Evolutionary conservation across 176 grass and related monocot genomes (phyloP).

Genomic region (Triticum urartu): DNA sequence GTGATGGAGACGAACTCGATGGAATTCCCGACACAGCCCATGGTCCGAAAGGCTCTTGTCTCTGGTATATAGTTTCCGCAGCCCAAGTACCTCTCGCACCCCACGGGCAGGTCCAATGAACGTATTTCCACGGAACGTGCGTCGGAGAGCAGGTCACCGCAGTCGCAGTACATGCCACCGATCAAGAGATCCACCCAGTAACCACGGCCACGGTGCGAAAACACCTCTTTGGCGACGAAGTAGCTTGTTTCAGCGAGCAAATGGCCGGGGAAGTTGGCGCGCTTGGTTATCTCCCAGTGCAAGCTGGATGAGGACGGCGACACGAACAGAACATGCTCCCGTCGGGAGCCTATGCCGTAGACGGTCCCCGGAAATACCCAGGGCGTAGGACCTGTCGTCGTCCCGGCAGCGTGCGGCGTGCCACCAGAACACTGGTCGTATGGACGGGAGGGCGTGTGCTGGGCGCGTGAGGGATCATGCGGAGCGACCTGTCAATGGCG

Average conservation of each 20-base stretch:
- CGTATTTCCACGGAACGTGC: background rate
- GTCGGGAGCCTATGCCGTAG: background rate
- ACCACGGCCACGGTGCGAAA: background rate
- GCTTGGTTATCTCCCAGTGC: background rate
- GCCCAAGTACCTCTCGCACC: no score
- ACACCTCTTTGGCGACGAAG: background rate
- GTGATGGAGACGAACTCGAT: background rate
- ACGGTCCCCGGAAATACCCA: background rate
- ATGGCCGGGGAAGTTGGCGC: background rate
- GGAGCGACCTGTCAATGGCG: background rate
- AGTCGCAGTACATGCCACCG: background rate
- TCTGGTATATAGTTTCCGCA: background rate
- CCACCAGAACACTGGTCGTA: background rate
- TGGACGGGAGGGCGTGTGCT: rapidly evolving
- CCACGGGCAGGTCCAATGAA: background rate
- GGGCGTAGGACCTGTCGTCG: background rate
- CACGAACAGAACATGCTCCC: background rate
- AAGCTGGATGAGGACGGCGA: background rate
- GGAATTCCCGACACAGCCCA: background rate
- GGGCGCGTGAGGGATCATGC: background rate
- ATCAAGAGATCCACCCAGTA: background rate
- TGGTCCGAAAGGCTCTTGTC: background rate
- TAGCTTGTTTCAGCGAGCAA: no score
- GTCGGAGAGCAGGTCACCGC: background rate
- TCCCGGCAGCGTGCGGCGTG: background rate